These are phyloP conservation scores for Corynascus novoguineensis DNA, from an alignment of 495 filamentous ascomycete species.

Conservation along the genomic window DNA sequence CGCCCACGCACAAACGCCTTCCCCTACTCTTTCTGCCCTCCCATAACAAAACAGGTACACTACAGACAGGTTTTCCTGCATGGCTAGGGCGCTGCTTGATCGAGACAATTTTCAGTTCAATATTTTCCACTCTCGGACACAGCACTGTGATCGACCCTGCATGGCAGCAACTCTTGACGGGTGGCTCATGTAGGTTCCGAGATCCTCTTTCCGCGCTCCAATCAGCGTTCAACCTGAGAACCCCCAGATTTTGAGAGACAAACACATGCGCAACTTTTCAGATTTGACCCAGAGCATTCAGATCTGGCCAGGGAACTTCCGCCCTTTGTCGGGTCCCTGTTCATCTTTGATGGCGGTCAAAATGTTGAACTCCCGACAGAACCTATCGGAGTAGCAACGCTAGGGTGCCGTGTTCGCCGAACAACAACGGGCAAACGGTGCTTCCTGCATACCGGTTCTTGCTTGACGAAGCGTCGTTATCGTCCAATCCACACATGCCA, in stretches of 20 bases:
- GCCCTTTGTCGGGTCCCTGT: not conserved
- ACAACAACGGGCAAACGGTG: too few relatives aligned
- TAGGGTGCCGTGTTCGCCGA: too few relatives aligned
- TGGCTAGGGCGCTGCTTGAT: not conserved
- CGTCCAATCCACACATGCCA: not conserved
- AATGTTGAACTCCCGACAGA: too few relatives aligned
- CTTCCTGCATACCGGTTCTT: not conserved
- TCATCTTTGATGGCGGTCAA: too few relatives aligned
- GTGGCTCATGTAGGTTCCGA: constrained; percentile 6
- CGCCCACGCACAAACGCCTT: not conserved
- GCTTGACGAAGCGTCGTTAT: not conserved
- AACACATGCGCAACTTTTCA: not conserved
- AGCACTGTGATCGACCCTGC: constrained; percentile 12
- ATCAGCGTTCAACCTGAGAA: not conserved
- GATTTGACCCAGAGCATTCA: not conserved
- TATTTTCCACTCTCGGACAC: not conserved
- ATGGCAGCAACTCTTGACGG: not conserved
- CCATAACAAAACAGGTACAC: not conserved
- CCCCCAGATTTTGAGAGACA: not conserved
- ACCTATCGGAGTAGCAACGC: not conserved
- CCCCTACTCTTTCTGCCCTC: not conserved
- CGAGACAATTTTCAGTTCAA: not conserved
- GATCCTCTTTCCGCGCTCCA: not conserved
- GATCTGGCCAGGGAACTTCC: not conserved
- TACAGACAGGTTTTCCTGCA: not conserved